phyloP scores from a whole-genome alignment of 306 rosid species.

The Quillaja saponaria region DNA sequence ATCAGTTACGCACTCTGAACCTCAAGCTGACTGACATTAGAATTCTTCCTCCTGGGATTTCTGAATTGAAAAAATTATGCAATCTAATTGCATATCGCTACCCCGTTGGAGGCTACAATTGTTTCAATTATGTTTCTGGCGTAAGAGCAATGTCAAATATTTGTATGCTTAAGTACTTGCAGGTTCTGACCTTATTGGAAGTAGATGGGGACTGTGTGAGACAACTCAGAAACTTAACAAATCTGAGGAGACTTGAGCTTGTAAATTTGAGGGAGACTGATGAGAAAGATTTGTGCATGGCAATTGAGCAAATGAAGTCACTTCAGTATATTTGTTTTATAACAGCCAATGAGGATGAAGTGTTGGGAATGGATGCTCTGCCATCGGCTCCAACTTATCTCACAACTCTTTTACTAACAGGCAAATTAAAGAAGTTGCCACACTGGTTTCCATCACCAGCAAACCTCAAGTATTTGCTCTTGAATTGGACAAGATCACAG shows the following conservation, averaged over 20 bases:
- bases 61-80: conserved; percentile 5
- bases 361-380: background rate
- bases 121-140: background rate
- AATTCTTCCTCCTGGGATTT: too few species aligned
- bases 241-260: conserved; percentile 13
- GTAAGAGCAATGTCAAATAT: background rate
- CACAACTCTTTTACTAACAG: background rate
- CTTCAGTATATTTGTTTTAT: background rate
- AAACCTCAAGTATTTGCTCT: background rate
- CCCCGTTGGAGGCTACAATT: rapidly evolving
- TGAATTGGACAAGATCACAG: conserved; percentile 2
- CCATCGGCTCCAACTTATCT: conserved; percentile 28
- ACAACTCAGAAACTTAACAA: conserved; percentile 11
- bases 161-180: background rate
- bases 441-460: conserved; percentile 5
- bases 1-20: conserved; percentile 27
- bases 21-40: background rate
- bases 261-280: conserved; percentile 2
- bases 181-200: background rate
- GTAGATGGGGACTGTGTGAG: background rate
- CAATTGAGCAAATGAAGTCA: conserved; percentile 17
- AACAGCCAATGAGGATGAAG: background rate
- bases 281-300: conserved; percentile 4
- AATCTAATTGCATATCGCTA: background rate
- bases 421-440: conserved; percentile 20